Base-by-base conservation (phyloP, 73 alveolate species). In the Paramecium primaurelia region DNA sequence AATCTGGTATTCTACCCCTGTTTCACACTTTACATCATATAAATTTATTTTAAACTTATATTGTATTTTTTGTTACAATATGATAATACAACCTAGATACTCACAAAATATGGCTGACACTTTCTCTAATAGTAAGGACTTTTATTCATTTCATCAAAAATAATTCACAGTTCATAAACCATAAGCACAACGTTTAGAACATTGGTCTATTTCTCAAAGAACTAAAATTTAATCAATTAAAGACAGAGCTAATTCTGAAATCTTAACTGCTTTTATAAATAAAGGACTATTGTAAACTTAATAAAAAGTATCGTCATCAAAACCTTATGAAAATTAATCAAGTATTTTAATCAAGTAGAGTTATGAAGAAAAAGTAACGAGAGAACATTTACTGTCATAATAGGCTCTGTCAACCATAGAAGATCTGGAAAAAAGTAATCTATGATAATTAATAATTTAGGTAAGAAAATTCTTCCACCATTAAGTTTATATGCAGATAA, bases 381-480 rank as follows among this genome's bases (percentile, higher is more conserved):
- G 58, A 42, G 91, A 28, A 22, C 25, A 28, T 3, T 64, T 64
- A 54, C 69, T 54, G 69, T 16, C 69, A 54, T 54, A 54, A n/a
- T 54, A 54, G 11, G 84, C 84, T 64, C 8, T 34, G 9, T 54
- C 18, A 54, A 54, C 69, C 20, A 54, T 54, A n/a, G 69, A 54
- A 12, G 47, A 32, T 32, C 1, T 10, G 5, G 47, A 28, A 64
- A 44, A 73, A 73, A 30, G 37, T 37, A 44, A 73, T 37, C 5
- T 14, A 37, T 40, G 42, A 73, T 36, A 30, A 73, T 73, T 25
- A 73, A 9, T 73, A 8, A 42, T 25, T 10, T 64, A 64, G 84
- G 49, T 40, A 42, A 40, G 71, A 80, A 80, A 80, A 80, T 26
- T 26, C 47, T 80, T 22, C 91, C 91, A 40, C 77, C 91, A 47